These are phyloP conservation scores for Lomentospora prolificans DNA, from an alignment of 2,329 filamentous ascomycete species.

Conservation along the genomic window DNA sequence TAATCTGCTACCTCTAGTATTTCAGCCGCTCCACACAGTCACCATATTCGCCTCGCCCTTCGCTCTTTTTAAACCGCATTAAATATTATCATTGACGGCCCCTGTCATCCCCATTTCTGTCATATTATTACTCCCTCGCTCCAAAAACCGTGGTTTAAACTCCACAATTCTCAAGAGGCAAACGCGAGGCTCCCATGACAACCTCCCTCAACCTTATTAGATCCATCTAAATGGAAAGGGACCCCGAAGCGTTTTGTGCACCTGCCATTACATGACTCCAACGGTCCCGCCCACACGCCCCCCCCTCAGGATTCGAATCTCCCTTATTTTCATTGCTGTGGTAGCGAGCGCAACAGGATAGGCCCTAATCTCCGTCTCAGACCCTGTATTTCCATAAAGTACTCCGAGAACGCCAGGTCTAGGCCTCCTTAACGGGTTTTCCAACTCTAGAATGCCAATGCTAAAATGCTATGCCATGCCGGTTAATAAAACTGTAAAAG, in stretches of 20 bases:
- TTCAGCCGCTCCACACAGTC: too few relatives aligned
- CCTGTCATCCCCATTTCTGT: background rate
- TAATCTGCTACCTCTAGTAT: too few relatives aligned
- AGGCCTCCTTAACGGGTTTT: background rate
- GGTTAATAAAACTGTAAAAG: background rate
- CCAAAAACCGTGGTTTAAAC: too few relatives aligned
- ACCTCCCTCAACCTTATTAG: background rate
- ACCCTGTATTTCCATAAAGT: conserved; percentile 1
- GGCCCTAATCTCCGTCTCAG: conserved; percentile 7
- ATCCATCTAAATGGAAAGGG: background rate
- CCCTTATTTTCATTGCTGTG: background rate
- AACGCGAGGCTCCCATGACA: too few relatives aligned
- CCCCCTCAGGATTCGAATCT: background rate
- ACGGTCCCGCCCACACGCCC: background rate
- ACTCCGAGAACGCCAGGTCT: conserved; percentile 8
- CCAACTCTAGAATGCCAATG: conserved; percentile 6
- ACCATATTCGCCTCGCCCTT: too few relatives aligned
- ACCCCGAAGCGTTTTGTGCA: background rate
- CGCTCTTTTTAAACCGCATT: background rate
- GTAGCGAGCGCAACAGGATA: conserved; percentile 8
- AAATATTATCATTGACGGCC: background rate
- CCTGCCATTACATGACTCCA: background rate
- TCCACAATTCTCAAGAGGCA: too few relatives aligned
- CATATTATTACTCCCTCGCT: background rate
- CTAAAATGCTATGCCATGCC: conserved; percentile 6